phyloP scores from a whole-genome alignment of 495 filamentous ascomycete species.

The Penicillium paxilli region DNA sequence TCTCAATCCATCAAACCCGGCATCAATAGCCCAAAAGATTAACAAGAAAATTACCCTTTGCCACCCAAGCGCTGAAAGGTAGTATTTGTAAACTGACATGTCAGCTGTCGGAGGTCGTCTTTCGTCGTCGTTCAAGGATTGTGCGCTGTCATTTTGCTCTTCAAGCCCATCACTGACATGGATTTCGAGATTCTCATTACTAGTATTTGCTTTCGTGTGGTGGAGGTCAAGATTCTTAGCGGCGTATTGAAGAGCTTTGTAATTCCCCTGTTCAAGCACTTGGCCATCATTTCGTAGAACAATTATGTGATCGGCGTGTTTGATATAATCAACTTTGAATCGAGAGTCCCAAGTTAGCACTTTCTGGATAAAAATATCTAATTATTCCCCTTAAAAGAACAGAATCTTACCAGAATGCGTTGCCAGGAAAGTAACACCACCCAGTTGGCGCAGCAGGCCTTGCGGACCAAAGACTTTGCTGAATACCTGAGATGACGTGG shows the following conservation, averaged over 20 bases:
- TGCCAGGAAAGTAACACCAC: slow-evolving; percentile 12
- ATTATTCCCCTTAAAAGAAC: neutral
- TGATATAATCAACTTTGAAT: slow-evolving; percentile 4
- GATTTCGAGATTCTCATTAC: neutral
- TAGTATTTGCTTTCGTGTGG: neutral
- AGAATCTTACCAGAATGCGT: slow-evolving; percentile 14
- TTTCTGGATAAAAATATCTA: neutral
- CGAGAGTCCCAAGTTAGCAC: neutral
- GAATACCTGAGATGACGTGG: slow-evolving; percentile 48
- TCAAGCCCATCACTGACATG: neutral
- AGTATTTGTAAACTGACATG: slow-evolving; percentile 16
- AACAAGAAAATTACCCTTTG: slow-evolving; percentile 6
- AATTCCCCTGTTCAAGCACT: slow-evolving; percentile 13
- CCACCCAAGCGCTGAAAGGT: slow-evolving; percentile 20
- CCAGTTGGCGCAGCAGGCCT: slow-evolving; percentile 40
- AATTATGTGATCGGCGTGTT: slow-evolving; percentile 15
- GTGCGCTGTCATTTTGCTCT: neutral
- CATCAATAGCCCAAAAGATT: slow-evolving; percentile 3
- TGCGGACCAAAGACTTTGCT: slow-evolving; percentile 42
- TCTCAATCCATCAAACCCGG: slow-evolving; percentile 10
- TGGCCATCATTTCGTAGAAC: slow-evolving; percentile 12
- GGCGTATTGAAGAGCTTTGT: slow-evolving; percentile 2
- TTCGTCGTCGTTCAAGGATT: neutral
- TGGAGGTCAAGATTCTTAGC: neutral
- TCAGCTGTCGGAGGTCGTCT: slow-evolving; percentile 4